A percentile compares a stretch with the other conserved stretches of the same genome.
These are phyloP conservation scores for Talaromyces verruculosus DNA, from an alignment of 2,329 filamentous ascomycete species.

Conservation along the genomic window DNA sequence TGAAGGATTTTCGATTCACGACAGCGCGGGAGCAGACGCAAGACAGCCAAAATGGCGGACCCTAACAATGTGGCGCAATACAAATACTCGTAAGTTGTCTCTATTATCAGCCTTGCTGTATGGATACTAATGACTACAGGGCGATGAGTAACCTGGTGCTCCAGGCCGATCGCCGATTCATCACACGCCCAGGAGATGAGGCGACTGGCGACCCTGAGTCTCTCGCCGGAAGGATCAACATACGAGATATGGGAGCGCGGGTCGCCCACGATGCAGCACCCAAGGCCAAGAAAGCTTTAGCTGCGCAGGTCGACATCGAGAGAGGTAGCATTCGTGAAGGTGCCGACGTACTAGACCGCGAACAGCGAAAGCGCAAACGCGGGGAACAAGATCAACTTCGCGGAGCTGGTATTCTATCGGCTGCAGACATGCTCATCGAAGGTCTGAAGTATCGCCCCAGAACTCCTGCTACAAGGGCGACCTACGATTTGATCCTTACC, in stretches of 20 bases:
- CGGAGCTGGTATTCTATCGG: slow-evolving; percentile 75
- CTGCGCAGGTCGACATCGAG: slow-evolving; percentile 68
- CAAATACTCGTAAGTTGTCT: slow-evolving; percentile 74
- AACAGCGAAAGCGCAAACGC: slow-evolving; percentile 81
- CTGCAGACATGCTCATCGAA: slow-evolving; percentile 83
- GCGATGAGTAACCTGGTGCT: slow-evolving; percentile 99
- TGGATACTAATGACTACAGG: slow-evolving; percentile 13
- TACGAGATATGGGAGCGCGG: slow-evolving; percentile 89
- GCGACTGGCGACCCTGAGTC: slow-evolving; percentile 97
- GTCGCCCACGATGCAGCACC: slow-evolving; percentile 77
- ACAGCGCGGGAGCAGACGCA: background rate
- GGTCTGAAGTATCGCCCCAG: slow-evolving; percentile 88
- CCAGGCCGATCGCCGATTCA: slow-evolving; percentile 97
- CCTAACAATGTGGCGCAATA: slow-evolving; percentile 84
- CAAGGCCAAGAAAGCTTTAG: slow-evolving; percentile 71
- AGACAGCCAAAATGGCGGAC: slow-evolving; percentile 61
- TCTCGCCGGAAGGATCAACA: slow-evolving; percentile 86
- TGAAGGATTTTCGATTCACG: background rate
- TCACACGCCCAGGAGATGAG: slow-evolving; percentile 89
- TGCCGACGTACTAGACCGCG: slow-evolving; percentile 76
- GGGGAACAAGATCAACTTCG: slow-evolving; percentile 69
- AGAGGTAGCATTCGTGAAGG: slow-evolving; percentile 76
- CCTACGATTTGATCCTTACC: slow-evolving; percentile 91
- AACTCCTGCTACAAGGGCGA: slow-evolving; percentile 85
- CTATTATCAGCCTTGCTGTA: background rate